Evolutionary conservation across 106 monocot species (phyloP), one percentile per base, ranked within the genome.

Genomic region (Dioscorea zingiberensis): DNA sequence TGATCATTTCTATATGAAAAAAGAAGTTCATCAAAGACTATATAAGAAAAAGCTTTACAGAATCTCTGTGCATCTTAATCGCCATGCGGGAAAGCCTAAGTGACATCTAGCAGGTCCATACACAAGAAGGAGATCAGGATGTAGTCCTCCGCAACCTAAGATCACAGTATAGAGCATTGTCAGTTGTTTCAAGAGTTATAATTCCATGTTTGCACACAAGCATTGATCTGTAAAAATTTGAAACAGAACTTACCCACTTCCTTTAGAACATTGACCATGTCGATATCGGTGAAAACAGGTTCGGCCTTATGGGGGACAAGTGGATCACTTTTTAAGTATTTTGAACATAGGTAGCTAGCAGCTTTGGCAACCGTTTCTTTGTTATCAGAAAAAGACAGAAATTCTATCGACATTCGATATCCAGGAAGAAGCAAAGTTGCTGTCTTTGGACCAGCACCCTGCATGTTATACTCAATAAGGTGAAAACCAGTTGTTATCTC

Each of bases 31-130:
- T 38, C 38, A 38, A 2, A 38, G 38, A 38, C 13, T 3, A 51
- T 19, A 15, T 13, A 19, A 51, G 15, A 0, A 38, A 38, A 38
- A 38, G 0, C 73, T 87, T 76, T 71, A 94, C 94, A 94, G 73
- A 75, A 94, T 94, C 67, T 94, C 90, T 9, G 94, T 87, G 71
- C 85, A 94, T 18, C 87, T 71, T 53, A 87, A 72, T 78, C 94
- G 84, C 94, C 94, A 90, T 80, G 90, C 78, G 47, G 94, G 94
- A 87, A 94, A 94, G 25, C 94, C 94, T 65, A 87, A 80, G 69
- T 87, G 94, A 48, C 94, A 94, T 74, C 90, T 84, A 7, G 80
- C 90, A 55, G 90, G 85, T 63, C 87, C 84, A 81, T 83, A 85
- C 15, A 90, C 75, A 67, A 94, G 87, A 46, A 94, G 77, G 16